These are phyloP conservation scores for Diplodia intermedia DNA, from an alignment of 2,329 filamentous ascomycete species.

Conservation along the genomic window DNA sequence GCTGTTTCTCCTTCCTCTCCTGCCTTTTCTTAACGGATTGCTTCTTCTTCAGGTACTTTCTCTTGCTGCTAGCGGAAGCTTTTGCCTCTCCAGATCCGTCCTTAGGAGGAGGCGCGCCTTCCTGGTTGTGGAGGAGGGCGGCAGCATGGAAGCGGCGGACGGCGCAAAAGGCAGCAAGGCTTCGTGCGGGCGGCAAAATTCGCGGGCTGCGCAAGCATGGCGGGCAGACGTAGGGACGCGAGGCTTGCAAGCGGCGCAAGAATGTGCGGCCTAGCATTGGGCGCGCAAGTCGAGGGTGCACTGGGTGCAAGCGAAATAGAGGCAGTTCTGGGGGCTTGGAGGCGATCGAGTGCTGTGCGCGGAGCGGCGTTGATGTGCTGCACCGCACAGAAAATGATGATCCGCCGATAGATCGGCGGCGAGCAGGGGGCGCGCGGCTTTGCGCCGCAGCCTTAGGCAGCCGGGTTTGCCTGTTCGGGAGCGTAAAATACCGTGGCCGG, in stretches of 20 bases:
- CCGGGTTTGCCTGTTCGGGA: not conserved
- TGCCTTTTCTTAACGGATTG: not conserved
- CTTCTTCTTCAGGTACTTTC: too few relatives aligned
- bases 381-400: constrained; percentile 22
- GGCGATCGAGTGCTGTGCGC: constrained; percentile 18
- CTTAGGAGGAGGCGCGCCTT: not conserved
- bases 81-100: not conserved
- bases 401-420: constrained; percentile 23
- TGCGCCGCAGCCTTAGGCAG: constrained; percentile 12
- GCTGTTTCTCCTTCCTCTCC: not conserved
- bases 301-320: constrained; percentile 3
- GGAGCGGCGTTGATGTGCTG: constrained; percentile 9
- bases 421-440: constrained; percentile 1
- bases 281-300: constrained; percentile 2
- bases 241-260: constrained; percentile 11
- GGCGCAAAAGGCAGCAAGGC: constrained; percentile 8
- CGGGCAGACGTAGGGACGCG: constrained; percentile 24
- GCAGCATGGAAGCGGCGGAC: constrained; percentile 11
- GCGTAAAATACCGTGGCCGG: constrained; percentile 3
- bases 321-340: not conserved
- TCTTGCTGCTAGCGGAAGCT: not conserved
- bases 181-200: not conserved
- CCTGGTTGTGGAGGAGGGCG: not conserved
- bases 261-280: constrained; percentile 29
- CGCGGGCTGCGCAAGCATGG: constrained; percentile 28